Percentiles rank a stretch among this genome's conserved stretches.
phyloP scores from a whole-genome alignment of 805 yeast genomes.

The Nakazawaea pomicola region DNA sequence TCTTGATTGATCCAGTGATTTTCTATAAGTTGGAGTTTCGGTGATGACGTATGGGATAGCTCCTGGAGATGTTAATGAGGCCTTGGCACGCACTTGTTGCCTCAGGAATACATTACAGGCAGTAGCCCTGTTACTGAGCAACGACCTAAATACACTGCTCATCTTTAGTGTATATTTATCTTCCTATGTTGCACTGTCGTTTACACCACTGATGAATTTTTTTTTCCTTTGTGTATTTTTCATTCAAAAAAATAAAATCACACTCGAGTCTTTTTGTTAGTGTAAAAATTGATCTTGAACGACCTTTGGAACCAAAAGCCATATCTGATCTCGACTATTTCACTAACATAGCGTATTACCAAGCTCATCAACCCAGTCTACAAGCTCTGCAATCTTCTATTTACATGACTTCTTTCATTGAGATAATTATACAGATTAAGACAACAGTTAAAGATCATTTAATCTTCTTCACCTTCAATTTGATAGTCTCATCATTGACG shows the following conservation, averaged over 20 bases:
- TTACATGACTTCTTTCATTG: neutral
- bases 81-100: constrained; percentile 20
- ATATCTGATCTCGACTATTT: no score
- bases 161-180: neutral
- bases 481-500: constrained; percentile 86
- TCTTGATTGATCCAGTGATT: constrained; percentile 65
- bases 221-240: neutral
- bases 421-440: no score
- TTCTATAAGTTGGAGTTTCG: constrained; percentile 48
- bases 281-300: no score
- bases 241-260: no score
- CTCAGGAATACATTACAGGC: no score
- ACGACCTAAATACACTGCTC: constrained; percentile 1
- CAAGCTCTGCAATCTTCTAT: neutral
- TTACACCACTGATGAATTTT: neutral
- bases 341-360: no score
- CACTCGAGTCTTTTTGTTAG: no score
- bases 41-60: constrained; percentile 46
- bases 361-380: no score
- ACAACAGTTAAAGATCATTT: constrained; percentile 43
- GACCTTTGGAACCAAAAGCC: no score
- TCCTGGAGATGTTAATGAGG: constrained; percentile 44
- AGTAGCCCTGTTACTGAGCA: no score
- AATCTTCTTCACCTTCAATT: constrained; percentile 87
- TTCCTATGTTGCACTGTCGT: neutral